Evolutionary conservation across 176 grass and related monocot genomes (phyloP).

Genomic region (Oryza glaberrima): DNA sequence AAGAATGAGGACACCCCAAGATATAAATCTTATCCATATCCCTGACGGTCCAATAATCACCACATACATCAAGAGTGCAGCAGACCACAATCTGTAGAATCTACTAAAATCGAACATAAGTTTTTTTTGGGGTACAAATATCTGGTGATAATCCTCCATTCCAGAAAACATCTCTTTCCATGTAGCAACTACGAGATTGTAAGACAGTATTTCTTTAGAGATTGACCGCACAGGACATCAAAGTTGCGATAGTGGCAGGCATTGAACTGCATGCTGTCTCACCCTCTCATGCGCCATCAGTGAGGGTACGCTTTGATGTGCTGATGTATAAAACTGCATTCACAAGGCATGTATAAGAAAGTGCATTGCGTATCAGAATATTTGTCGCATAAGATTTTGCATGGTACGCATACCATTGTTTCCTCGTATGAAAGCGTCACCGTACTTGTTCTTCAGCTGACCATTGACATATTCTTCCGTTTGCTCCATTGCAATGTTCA

Average conservation of each 20-base stretch:
- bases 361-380: not conserved
- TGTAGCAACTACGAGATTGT: not conserved
- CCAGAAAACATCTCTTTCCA: not conserved
- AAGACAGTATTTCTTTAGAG: not conserved
- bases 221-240: not conserved
- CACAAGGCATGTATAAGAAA: constrained; percentile 11
- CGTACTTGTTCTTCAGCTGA: constrained; percentile 81
- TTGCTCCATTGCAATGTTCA: constrained; percentile 99
- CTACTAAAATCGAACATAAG: not conserved
- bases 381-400: not conserved
- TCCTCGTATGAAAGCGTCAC: constrained; percentile 59
- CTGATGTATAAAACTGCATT: constrained; percentile 63
- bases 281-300: constrained; percentile 33
- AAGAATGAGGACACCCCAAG: not conserved
- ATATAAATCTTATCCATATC: constrained; percentile 17
- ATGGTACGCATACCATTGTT: constrained; percentile 45
- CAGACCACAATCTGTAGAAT: constrained; percentile 1
- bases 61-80: constrained; percentile 9
- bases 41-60: not conserved
- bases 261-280: not conserved
- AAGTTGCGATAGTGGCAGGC: not conserved
- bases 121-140: not conserved
- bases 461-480: constrained; percentile 95
- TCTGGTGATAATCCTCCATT: not conserved
- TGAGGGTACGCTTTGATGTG: constrained; percentile 53